phyloP scores from a whole-genome alignment of 73 alveolate genomes.

The Blepharisma japonicum region DNA sequence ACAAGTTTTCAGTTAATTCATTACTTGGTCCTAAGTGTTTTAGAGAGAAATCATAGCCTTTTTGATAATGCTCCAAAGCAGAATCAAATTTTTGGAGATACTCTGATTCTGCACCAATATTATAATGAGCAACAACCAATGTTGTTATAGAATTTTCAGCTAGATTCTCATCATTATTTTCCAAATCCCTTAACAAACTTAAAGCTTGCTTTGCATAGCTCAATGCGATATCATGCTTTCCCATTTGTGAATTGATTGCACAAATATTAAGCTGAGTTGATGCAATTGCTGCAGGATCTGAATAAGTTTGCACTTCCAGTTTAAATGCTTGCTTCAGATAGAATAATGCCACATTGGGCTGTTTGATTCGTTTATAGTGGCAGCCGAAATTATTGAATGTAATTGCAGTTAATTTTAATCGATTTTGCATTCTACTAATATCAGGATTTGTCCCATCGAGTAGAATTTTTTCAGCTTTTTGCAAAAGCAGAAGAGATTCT shows the following conservation, averaged over 20 bases:
- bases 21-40: not conserved
- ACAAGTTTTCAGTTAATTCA: too few species aligned
- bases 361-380: conserved; percentile 47
- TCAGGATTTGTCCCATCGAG: too few species aligned
- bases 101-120: conserved; percentile 56
- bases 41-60: conserved; percentile 9
- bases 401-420: conserved; percentile 20
- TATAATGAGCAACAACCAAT: conserved; percentile 47
- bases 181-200: not conserved
- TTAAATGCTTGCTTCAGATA: conserved; percentile 36
- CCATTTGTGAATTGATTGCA: conserved; percentile 48
- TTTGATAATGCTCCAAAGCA: conserved; percentile 36
- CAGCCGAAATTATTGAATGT: conserved; percentile 60
- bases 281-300: conserved; percentile 40
- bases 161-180: not conserved
- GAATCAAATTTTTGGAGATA: conserved; percentile 29
- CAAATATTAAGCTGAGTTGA: conserved; percentile 55
- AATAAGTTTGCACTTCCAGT: conserved; percentile 32
- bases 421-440: too few species aligned
- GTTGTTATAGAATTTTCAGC: not conserved
- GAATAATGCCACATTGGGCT: conserved; percentile 52
- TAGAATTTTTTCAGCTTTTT: too few species aligned
- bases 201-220: not conserved
- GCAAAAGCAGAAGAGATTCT: too few species aligned
- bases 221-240: conserved; percentile 35